phyloP scores from a whole-genome alignment of 139 green algal genomes.

The Astrephomene gubernaculifera region DNA sequence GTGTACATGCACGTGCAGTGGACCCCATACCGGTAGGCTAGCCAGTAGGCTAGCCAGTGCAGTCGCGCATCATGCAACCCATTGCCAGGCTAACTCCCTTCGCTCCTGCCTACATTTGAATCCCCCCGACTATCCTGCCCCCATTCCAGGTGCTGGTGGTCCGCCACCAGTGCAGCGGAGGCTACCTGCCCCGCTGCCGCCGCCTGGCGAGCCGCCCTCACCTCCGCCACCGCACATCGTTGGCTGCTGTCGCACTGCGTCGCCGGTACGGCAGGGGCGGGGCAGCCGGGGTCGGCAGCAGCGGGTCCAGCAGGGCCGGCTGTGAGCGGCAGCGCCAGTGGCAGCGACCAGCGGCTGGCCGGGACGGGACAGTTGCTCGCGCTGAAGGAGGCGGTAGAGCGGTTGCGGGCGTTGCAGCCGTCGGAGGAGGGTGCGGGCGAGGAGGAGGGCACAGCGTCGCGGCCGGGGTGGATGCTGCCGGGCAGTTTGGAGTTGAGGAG shows the following conservation, averaged over 20 bases:
- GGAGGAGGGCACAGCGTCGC: neutral
- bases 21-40: no score
- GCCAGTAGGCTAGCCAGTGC: neutral
- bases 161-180: slow-evolving; percentile 49
- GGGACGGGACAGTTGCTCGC: neutral
- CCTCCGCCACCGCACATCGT: slow-evolving; percentile 40
- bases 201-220: slow-evolving; percentile 5
- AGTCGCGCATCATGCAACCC: neutral
- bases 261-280: slow-evolving; percentile 34
- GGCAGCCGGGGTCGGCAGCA: neutral
- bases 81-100: neutral
- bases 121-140: no score
- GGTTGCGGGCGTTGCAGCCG: neutral
- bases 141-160: slow-evolving; percentile 59
- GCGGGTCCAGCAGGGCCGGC: no score
- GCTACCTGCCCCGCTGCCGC: slow-evolving; percentile 11
- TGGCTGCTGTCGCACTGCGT: slow-evolving; percentile 56
- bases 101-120: neutral
- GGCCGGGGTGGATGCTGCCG: neutral
- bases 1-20: neutral
- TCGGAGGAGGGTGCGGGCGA: neutral
- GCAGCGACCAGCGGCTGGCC: neutral
- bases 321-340: neutral
- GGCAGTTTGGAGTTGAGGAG: slow-evolving; percentile 1
- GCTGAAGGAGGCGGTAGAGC: slow-evolving; percentile 24